These are phyloP conservation scores for Epichloe amarillans DNA, from an alignment of 2,329 filamentous ascomycete genomes.

Conservation along the genomic window DNA sequence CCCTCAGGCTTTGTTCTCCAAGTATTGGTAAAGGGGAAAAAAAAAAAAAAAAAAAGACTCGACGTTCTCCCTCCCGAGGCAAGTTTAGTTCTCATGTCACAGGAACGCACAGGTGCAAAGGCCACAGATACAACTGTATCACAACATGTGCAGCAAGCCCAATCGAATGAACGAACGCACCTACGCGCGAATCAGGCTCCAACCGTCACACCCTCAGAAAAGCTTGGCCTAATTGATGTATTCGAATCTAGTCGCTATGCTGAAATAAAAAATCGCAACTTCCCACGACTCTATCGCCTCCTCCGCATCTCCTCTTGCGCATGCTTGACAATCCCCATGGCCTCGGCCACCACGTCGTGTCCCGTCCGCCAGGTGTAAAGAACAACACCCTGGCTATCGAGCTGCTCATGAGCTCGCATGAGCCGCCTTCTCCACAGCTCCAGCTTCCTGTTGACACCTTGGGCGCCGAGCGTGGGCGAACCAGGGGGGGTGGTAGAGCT, in stretches of 20 bases:
- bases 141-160: no score
- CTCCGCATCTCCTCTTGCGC: conserved; percentile 29
- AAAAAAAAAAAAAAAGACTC: no score
- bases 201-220: no score
- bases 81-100: no score
- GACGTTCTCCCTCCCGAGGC: no score
- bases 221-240: no score
- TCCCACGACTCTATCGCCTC: conserved; percentile 2
- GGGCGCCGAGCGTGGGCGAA: conserved; percentile 22
- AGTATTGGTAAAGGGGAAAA: no score
- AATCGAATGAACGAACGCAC: no score
- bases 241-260: background rate
- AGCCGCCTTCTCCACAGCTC: conserved; percentile 60
- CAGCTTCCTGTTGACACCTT: conserved; percentile 49
- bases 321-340: conserved; percentile 48
- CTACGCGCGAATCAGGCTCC: no score
- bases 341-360: conserved; percentile 53
- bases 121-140: no score
- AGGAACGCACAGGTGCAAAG: no score
- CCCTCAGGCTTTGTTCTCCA: no score
- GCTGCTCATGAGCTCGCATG: conserved; percentile 46
- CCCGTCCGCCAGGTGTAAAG: conserved; percentile 64
- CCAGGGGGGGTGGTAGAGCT: conserved; percentile 21
- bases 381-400: conserved; percentile 52
- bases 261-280: background rate